Base-by-base conservation (phyloP, 345 rosid species). In the Durio zibethinus region DNA sequence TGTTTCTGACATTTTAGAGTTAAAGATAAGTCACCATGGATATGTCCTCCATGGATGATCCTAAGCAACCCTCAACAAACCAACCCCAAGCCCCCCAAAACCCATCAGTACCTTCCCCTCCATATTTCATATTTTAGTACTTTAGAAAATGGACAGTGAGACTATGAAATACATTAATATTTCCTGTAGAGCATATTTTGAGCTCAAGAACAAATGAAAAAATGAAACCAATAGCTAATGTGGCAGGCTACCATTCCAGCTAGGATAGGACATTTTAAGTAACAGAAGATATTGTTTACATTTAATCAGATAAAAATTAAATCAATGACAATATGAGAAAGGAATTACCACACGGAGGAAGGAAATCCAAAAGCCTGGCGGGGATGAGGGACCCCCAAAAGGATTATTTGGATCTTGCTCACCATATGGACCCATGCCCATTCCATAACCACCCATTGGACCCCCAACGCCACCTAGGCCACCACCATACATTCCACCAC, bases 281-380 rank as follows among this genome's bases (percentile, higher is more conserved):
- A 25, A 23, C 54, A 6, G 21, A 66, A 11, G 71, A 40, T n/a
- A 43, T 68, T 43, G 2, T 43, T 43, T 43, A 43, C 54, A 31
- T 31, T 61, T 61, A 67, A 67, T 67, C 72, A 25, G 21, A 43
- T 43, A 43, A 43, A 65, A 65, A 38, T 38, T 68, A 25, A 66
- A 42, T 40, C 3, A 25, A 18, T 10, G 38, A 71, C 20, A 71
- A 20, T 5, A 48, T 50, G 38, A 36, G 25, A 50, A 33, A 71
- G 56, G 53, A 71, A 10, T 82, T 83, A 97, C 99, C 95, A 93
- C 97, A 2, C 84, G 89, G 68, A 94, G 94, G 82, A 97, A 94
- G 73, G 98, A 94, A 74, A 97, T 88, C 99, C 99, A 97, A 79
- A 97, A 94, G 70, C 99, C 92, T 27, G 99, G 99, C n/a, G 99